A percentile compares a stretch with the other conserved stretches of the same genome.
phyloP scores from a whole-genome alignment of 805 yeast genomes.

The Ogataea haglerorum region DNA sequence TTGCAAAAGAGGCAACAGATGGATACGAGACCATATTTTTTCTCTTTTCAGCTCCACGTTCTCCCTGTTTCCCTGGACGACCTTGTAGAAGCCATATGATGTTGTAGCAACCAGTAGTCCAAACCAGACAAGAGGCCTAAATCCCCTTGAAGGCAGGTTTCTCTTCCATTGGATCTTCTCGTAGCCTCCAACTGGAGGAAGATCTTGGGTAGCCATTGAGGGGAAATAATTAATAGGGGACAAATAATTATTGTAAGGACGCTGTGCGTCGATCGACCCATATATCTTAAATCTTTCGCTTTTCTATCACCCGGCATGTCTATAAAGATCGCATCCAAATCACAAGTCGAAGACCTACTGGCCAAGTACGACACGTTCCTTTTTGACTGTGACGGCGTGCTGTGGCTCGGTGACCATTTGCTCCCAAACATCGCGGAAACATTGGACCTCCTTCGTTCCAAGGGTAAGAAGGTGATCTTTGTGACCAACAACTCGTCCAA shows the following conservation, averaged over 20 bases:
- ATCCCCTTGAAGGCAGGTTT: constrained; percentile 80
- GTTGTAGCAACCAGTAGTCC: constrained; percentile 61
- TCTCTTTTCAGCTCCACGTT: constrained; percentile 73
- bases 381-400: constrained; percentile 96
- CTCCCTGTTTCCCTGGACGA: constrained; percentile 67
- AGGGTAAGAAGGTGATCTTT: constrained; percentile 70
- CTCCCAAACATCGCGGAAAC: constrained; percentile 81
- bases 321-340: constrained; percentile 43
- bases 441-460: constrained; percentile 49
- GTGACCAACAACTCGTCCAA: constrained; percentile 97
- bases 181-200: constrained; percentile 86
- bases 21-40: constrained; percentile 71
- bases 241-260: neutral
- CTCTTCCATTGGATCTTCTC: constrained; percentile 88
- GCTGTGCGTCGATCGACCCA: constrained; percentile 10
- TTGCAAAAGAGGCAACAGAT: constrained; percentile 66
- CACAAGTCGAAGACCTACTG: constrained; percentile 52
- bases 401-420: constrained; percentile 85
- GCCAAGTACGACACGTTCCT: constrained; percentile 76
- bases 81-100: constrained; percentile 68
- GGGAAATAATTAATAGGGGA: constrained; percentile 4
- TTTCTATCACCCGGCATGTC: constrained; percentile 36
- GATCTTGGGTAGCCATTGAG: constrained; percentile 49
- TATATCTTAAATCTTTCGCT: constrained; percentile 3
- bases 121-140: constrained; percentile 71